Conservation (phyloP, 371 early-diverging fungal genomes). For the Mucor racemosus region DNA sequence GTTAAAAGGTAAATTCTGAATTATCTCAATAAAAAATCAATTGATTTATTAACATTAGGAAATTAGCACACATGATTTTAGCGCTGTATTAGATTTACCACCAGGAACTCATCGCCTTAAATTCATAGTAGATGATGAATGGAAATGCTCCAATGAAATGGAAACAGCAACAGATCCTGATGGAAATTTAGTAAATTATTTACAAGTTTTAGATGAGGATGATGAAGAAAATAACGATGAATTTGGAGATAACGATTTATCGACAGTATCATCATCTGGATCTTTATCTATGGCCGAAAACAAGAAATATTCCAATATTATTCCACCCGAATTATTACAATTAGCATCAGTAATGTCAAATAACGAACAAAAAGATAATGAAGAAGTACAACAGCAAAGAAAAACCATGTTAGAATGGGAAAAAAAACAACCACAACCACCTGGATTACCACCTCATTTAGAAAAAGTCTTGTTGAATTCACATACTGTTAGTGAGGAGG, state of each 20-base stretch:
- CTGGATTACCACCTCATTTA: slow-evolving; percentile 89
- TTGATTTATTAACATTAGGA: neutral
- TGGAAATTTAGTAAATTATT: slow-evolving; percentile 94
- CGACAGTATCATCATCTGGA: slow-evolving; percentile 33
- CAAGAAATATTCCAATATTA: slow-evolving; percentile 64
- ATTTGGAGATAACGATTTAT: slow-evolving; percentile 31
- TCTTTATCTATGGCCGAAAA: slow-evolving; percentile 44
- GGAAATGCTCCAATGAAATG: slow-evolving; percentile 92
- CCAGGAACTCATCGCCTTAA: slow-evolving; percentile 95
- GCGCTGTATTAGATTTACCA: slow-evolving; percentile 84
- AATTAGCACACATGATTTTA: slow-evolving; percentile 72
- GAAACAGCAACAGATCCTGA: slow-evolving; percentile 92
- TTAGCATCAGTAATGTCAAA: slow-evolving; percentile 25
- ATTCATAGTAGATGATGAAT: slow-evolving; percentile 97
- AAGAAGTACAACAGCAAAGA: slow-evolving; percentile 1
- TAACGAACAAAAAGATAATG: slow-evolving; percentile 25
- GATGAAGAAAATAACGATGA: slow-evolving; percentile 55
- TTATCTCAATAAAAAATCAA: neutral
- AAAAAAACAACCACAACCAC: slow-evolving; percentile 69
- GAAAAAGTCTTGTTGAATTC: slow-evolving; percentile 90
- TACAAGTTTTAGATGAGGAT: slow-evolving; percentile 77
- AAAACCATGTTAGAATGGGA: slow-evolving; percentile 38
- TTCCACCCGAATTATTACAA: slow-evolving; percentile 62
- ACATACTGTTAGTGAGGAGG: slow-evolving; percentile 69
- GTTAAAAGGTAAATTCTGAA: slow-evolving; percentile 65